phyloP scores from a whole-genome alignment of 345 rosid species.

The Litchi chinensis region DNA sequence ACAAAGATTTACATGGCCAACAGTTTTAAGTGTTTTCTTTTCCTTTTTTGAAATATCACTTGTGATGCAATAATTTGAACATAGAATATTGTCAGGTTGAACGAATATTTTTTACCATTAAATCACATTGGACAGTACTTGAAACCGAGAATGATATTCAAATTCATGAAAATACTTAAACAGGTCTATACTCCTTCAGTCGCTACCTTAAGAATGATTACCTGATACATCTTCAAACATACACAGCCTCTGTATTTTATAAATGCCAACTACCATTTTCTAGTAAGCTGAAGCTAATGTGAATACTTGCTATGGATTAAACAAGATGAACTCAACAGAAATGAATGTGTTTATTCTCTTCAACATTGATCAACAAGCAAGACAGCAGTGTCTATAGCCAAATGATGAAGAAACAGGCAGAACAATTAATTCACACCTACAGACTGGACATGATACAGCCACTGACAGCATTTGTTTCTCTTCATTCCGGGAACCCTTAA shows the following conservation, averaged over 20 bases:
- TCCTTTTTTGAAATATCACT: too few species aligned
- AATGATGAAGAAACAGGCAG: neutral
- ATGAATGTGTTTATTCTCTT: neutral
- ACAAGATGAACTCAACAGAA: neutral
- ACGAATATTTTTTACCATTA: too few species aligned
- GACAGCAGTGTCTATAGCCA: neutral
- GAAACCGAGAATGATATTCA: neutral
- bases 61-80: too few species aligned
- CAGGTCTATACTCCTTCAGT: neutral
- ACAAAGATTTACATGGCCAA: too few species aligned
- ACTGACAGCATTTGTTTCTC: neutral
- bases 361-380: neutral
- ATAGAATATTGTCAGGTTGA: too few species aligned
- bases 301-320: neutral
- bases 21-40: too few species aligned
- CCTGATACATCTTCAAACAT: neutral
- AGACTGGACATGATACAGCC: neutral
- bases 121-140: too few species aligned
- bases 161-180: neutral
- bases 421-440: neutral
- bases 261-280: neutral
- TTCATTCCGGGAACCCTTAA: neutral
- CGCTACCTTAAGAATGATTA: neutral
- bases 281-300: neutral
- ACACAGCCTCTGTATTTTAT: neutral